These are phyloP conservation scores for Dillenia turbinata DNA, from an alignment of 164 flowering plant genomes.

Conservation along the genomic window DNA sequence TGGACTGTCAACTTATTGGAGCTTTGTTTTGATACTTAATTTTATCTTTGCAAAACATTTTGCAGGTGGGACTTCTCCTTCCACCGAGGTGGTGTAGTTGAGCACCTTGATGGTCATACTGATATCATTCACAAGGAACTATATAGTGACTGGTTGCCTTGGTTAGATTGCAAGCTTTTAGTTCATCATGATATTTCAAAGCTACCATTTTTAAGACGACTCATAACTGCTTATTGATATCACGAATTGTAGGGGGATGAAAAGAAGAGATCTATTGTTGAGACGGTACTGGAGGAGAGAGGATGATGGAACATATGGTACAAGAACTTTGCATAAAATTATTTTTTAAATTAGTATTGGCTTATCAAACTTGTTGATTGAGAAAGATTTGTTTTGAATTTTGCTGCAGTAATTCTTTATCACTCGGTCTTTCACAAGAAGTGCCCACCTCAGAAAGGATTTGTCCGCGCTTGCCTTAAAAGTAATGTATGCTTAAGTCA, in stretches of 20 bases:
- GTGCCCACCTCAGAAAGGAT: conserved; percentile 59
- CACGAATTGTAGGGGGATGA: conserved; percentile 71
- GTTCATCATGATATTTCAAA: no score
- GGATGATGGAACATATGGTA: conserved; percentile 96
- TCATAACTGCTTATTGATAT: no score
- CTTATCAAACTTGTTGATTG: not conserved
- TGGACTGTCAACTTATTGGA: no score
- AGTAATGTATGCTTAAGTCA: conserved; percentile 72
- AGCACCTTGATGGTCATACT: conserved; percentile 93
- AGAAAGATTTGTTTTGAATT: conserved; percentile 1
- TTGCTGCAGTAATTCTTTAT: conserved; percentile 70
- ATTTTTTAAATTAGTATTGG: conserved; percentile 1
- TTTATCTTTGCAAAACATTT: not conserved
- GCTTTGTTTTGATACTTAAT: no score
- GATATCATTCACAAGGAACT: conserved; percentile 76
- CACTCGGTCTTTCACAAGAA: conserved; percentile 80
- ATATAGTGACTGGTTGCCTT: conserved; percentile 70
- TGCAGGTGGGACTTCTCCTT: conserved; percentile 96
- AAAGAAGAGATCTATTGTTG: conserved; percentile 70
- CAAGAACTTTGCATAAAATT: not conserved
- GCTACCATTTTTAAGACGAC: no score
- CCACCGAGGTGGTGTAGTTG: conserved; percentile 63
- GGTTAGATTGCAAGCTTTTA: conserved; percentile 41
- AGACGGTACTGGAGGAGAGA: conserved; percentile 96
- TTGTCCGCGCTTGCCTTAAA: conserved; percentile 91